Percentiles rank a stretch among this genome's conserved stretches.
Conservation (phyloP, 805 yeast species). For the Pichia pseudocactophila region DNA sequence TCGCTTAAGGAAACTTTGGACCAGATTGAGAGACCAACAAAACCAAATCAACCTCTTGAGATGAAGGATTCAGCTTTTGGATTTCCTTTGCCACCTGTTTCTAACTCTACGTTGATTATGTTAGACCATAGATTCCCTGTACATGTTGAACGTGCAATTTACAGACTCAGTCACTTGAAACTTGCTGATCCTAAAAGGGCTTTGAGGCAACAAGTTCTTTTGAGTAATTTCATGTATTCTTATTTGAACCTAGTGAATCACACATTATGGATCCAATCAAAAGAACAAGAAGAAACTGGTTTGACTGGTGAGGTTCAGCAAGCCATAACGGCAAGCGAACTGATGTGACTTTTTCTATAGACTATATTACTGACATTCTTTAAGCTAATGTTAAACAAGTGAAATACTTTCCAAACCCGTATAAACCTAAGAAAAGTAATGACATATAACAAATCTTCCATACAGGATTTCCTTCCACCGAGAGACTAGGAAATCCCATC, state of each 20-base stretch:
- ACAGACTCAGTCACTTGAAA: constrained; percentile 84
- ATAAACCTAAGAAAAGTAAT: constrained; percentile 36
- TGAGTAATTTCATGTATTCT: constrained; percentile 96
- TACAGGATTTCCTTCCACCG: constrained; percentile 8
- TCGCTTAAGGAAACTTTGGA: constrained; percentile 20
- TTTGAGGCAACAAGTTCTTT: constrained; percentile 79
- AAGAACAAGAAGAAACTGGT: constrained; percentile 28
- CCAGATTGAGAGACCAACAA: constrained; percentile 24
- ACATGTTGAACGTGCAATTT: constrained; percentile 93
- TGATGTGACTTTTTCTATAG: not conserved
- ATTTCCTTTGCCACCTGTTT: constrained; percentile 75
- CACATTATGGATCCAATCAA: constrained; percentile 67
- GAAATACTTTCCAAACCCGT: constrained; percentile 28
- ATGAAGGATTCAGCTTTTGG: constrained; percentile 80
- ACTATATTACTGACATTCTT: not conserved
- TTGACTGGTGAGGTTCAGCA: not conserved
- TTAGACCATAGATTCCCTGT: constrained; percentile 81
- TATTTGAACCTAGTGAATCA: constrained; percentile 92
- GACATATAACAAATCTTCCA: constrained; percentile 30
- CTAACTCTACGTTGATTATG: constrained; percentile 70
- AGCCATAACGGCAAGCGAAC: constrained; percentile 1
- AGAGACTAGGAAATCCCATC: constrained; percentile 52
- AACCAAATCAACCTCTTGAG: constrained; percentile 48
- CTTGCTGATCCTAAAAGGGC: constrained; percentile 91
- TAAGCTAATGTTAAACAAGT: not conserved